Conservation (phyloP, 208 protist genomes). For the Angomonas ambiguus region DNA sequence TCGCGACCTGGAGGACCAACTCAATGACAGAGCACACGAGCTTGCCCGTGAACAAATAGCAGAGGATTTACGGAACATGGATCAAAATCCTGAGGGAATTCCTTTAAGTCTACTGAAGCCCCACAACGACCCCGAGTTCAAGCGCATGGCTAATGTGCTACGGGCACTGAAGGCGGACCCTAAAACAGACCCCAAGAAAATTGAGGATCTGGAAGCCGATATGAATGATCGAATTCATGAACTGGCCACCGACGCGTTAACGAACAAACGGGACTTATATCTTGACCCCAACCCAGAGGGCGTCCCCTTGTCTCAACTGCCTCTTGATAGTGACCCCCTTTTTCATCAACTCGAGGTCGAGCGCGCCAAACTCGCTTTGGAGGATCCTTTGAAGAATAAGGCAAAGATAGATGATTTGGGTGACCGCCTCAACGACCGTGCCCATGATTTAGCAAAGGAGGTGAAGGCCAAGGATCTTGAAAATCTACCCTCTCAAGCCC, state of each 20-base stretch:
- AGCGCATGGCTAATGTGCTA: conserved; percentile 43
- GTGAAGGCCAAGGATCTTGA: conserved; percentile 44
- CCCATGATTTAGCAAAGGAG: conserved; percentile 70
- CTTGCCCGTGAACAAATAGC: conserved; percentile 50
- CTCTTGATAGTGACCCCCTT: conserved; percentile 49
- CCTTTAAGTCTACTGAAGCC: conserved; percentile 51
- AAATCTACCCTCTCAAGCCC: conserved; percentile 1
- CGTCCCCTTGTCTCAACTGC: conserved; percentile 43
- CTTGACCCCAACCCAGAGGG: conserved; percentile 58
- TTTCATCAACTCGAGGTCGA: conserved; percentile 73
- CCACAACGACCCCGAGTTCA: conserved; percentile 64
- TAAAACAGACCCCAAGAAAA: conserved; percentile 37
- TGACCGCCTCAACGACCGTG: conserved; percentile 64
- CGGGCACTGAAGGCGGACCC: conserved; percentile 50
- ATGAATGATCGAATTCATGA: conserved; percentile 70
- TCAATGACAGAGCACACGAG: conserved; percentile 60
- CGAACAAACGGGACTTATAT: conserved; percentile 39
- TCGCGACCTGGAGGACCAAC: conserved; percentile 40
- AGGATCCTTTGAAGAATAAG: conserved; percentile 52
- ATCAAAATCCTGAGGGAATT: conserved; percentile 28
- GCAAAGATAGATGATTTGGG: conserved; percentile 61
- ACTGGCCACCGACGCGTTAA: conserved; percentile 45
- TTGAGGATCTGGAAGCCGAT: conserved; percentile 58
- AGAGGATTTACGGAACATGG: conserved; percentile 35
- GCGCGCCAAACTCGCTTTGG: conserved; percentile 58